These are phyloP conservation scores for Xylaria grammica DNA, from an alignment of 495 filamentous ascomycete species.

Conservation along the genomic window DNA sequence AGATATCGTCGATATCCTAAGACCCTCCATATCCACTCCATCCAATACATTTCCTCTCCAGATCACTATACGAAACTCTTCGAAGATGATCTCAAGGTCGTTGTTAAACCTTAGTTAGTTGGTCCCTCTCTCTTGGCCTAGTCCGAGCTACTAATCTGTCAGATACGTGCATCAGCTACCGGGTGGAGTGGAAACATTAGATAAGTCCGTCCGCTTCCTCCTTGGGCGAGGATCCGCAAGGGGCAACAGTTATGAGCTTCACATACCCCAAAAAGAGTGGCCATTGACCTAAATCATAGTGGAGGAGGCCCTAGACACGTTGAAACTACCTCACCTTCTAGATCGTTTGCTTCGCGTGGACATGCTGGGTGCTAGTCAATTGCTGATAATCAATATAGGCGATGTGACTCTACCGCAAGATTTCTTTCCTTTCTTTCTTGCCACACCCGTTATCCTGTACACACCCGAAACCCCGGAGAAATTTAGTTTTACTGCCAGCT, in stretches of 20 bases:
- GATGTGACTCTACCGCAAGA: constrained; percentile 60
- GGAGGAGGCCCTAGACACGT: constrained; percentile 79
- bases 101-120: constrained; percentile 85
- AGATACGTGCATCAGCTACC: constrained; percentile 95
- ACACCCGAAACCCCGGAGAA: background rate
- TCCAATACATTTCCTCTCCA: constrained; percentile 37
- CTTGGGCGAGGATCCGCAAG: constrained; percentile 75
- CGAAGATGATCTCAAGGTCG: constrained; percentile 94
- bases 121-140: background rate
- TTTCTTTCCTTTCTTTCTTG: background rate
- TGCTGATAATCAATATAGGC: constrained; percentile 13
- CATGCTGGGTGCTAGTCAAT: background rate
- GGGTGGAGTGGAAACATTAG: constrained; percentile 78
- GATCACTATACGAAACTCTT: constrained; percentile 99
- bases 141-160: background rate
- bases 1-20: constrained; percentile 39
- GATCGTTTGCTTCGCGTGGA: constrained; percentile 56
- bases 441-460: no score
- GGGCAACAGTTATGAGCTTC: constrained; percentile 59
- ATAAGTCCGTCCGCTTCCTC: constrained; percentile 76
- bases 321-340: constrained; percentile 84
- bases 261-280: background rate
- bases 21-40: background rate
- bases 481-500: background rate
- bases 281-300: constrained; percentile 37